Conservation (phyloP, 2,329 filamentous ascomycete genomes). For the Graphiopsis chlorocephala region DNA sequence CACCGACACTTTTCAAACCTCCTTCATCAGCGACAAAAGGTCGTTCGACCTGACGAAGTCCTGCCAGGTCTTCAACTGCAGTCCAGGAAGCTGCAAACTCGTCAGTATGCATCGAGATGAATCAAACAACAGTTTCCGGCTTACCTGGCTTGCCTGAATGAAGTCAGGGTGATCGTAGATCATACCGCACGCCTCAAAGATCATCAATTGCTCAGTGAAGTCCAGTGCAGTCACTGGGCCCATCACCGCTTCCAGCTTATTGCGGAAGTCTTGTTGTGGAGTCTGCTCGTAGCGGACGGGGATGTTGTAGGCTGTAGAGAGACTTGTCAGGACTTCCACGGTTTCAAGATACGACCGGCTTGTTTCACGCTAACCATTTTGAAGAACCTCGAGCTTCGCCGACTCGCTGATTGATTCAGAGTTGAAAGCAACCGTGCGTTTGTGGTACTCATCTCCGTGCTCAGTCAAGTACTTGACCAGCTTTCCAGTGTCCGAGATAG, state of each 20-base stretch:
- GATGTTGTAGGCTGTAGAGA: constrained; percentile 4
- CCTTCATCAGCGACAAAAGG: constrained; percentile 3
- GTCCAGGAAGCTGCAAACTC: neutral
- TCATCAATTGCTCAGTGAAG: constrained; percentile 15
- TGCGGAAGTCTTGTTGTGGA: constrained; percentile 2
- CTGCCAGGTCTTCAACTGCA: constrained; percentile 1
- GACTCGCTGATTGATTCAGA: constrained; percentile 5
- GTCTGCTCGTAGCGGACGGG: constrained; percentile 11
- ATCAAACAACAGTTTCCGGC: neutral
- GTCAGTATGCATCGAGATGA: neutral
- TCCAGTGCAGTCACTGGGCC: constrained; percentile 7
- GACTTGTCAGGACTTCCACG: neutral
- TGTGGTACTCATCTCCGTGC: neutral
- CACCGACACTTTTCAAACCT: too few relatives aligned
- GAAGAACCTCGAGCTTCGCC: constrained; percentile 1
- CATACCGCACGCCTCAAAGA: constrained; percentile 12
- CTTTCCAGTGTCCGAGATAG: constrained; percentile 11
- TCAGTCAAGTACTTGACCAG: constrained; percentile 10
- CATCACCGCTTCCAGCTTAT: constrained; percentile 1
- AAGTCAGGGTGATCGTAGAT: constrained; percentile 5
- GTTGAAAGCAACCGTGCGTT: constrained; percentile 6
- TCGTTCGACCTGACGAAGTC: constrained; percentile 4
- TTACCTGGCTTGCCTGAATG: constrained; percentile 12
- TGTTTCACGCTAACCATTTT: neutral
- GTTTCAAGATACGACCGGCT: neutral